Evolutionary conservation across 495 filamentous ascomycete genomes (phyloP).

Genomic region (Trichoderma erinaceum): DNA sequence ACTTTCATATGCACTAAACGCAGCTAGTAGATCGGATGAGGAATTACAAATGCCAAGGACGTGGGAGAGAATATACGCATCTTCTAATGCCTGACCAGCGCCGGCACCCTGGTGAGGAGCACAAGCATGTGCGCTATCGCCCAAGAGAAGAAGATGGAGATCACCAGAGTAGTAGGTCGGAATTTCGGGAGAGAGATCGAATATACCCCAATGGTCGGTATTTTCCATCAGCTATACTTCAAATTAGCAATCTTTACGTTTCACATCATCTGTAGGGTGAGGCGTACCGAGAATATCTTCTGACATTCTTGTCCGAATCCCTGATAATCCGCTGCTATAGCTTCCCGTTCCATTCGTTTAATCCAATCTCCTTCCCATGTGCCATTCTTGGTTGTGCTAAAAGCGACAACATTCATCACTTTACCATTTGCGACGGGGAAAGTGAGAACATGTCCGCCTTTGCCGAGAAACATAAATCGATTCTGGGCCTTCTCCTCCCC

Average conservation of each 20-base stretch:
- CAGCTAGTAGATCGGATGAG: slow-evolving; percentile 32
- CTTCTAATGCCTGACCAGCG: slow-evolving; percentile 57
- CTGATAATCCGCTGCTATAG: slow-evolving; percentile 44
- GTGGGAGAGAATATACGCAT: slow-evolving; percentile 50
- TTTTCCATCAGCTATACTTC: slow-evolving; percentile 37
- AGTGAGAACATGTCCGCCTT: slow-evolving; percentile 48
- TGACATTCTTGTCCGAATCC: slow-evolving; percentile 43
- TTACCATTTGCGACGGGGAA: slow-evolving; percentile 55
- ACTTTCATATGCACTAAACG: slow-evolving; percentile 52
- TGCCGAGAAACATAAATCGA: slow-evolving; percentile 47
- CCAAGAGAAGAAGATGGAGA: slow-evolving; percentile 45
- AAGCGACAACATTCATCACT: slow-evolving; percentile 52
- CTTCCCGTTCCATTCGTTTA: slow-evolving; percentile 42
- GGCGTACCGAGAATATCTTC: slow-evolving; percentile 39
- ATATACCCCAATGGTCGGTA: slow-evolving; percentile 52
- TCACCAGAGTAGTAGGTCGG: slow-evolving; percentile 40
- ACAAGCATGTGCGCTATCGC: slow-evolving; percentile 58
- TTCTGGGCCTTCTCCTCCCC: slow-evolving; percentile 51
- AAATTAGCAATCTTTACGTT: slow-evolving; percentile 11
- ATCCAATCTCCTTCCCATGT: slow-evolving; percentile 53
- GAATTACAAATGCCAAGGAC: slow-evolving; percentile 40
- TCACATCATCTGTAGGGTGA: slow-evolving; percentile 15
- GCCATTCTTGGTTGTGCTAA: slow-evolving; percentile 27
- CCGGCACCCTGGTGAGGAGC: slow-evolving; percentile 59
- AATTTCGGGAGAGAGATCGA: slow-evolving; percentile 47